phyloP scores from a whole-genome alignment of 1,284 basidiomycete genomes.

The Mycosarcoma mackinlayi region DNA sequence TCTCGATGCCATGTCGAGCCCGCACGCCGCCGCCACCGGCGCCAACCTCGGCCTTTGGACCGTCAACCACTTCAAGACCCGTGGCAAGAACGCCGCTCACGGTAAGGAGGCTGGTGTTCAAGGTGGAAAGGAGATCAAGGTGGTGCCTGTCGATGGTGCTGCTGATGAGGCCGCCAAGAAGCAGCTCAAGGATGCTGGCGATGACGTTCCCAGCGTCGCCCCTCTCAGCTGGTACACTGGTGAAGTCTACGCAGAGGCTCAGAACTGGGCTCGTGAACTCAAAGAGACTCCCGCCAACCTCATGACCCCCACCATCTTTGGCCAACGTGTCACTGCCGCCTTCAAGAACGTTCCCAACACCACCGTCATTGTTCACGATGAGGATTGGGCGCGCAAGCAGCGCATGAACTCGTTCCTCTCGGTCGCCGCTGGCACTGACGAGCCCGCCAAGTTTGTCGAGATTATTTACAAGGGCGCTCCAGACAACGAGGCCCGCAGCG shows the following conservation, averaged over 20 bases:
- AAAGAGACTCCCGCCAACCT: constrained; percentile 85
- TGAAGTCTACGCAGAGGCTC: constrained; percentile 77
- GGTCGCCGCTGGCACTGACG: constrained; percentile 82
- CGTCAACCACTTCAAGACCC: constrained; percentile 66
- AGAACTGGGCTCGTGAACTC: constrained; percentile 86
- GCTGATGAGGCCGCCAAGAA: constrained; percentile 56
- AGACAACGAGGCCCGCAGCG: constrained; percentile 73
- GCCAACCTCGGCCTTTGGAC: constrained; percentile 62
- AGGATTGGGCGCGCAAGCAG: constrained; percentile 85
- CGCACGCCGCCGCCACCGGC: constrained; percentile 64
- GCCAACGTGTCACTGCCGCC: constrained; percentile 77
- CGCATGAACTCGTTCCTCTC: constrained; percentile 90
- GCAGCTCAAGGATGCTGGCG: constrained; percentile 56
- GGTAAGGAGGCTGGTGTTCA: constrained; percentile 50
- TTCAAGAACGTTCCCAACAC: constrained; percentile 79
- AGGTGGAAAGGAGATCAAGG: constrained; percentile 61
- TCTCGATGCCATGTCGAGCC: constrained; percentile 58
- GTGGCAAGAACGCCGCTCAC: constrained; percentile 54
- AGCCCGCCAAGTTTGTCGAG: constrained; percentile 88
- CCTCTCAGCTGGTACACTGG: constrained; percentile 66
- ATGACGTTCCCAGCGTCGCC: constrained; percentile 53
- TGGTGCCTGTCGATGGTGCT: constrained; percentile 51
- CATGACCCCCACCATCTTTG: constrained; percentile 73
- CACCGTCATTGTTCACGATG: constrained; percentile 78
- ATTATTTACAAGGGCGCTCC: constrained; percentile 84